Base-by-base conservation (phyloP, 805 yeast genomes). In the Cyberlindnera euphorbiae region DNA sequence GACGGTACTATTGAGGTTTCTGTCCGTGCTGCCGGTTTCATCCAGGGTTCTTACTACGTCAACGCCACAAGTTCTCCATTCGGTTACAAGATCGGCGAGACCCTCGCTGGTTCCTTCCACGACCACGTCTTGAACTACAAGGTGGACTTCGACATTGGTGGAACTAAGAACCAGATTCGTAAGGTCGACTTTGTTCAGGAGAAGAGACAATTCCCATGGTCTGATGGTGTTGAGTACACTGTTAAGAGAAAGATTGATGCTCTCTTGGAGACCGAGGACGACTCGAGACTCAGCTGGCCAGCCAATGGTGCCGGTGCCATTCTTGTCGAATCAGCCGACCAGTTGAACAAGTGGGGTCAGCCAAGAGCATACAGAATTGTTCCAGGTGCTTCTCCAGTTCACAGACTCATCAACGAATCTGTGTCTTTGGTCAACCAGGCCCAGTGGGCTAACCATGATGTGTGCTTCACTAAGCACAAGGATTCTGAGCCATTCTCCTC, bases 11-110 rank as follows among this genome's bases (percentile, higher is more conserved):
- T 54, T 37, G 57, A 54, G 22, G 53, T 53, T 26, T 41, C 50
- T 22, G 55, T 48, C 22, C 45, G 59, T 33, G 57, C 58, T 30
- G 57, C 59, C 28, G 59, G 59, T 37, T 54, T 31, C 44, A 54
- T 54, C 21, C 59, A 54, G 36, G 57, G 56, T 36, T 51, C 56
- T 14, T 54, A 50, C 30, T 54, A 50, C 40, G 46, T 46, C 31
- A 44, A 36, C 41, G 45, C 14, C 43, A 45, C 44, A 6, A 34
- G 41, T 16, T 34, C 22, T 16, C 42, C 42, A 25, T 54, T 45
- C 30, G 59, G 59, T 19, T 42, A 47, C 37, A 42, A 28, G 31
- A 35, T 54, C 29, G 46, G 45, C 30, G 46, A 54, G 31, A 44
- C 47, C 6, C 26, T 54, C n/a, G 44, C 55, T 6, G 59, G 58